Conservation (phyloP, 805 yeast genomes). For the Spathaspora girioi region DNA sequence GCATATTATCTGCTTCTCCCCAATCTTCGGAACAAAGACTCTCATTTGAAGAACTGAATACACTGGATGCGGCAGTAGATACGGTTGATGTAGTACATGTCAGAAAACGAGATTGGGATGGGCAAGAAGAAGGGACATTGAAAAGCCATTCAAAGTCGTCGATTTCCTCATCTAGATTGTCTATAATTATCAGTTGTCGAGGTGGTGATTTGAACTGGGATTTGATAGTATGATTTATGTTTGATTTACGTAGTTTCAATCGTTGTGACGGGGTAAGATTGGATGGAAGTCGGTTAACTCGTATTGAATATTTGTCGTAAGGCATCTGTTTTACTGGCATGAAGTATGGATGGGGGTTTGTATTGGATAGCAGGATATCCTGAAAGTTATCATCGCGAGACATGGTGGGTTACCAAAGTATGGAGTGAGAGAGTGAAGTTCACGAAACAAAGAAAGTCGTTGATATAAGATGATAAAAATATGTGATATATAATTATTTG, state of each 20-base stretch:
- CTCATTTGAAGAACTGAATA: not conserved
- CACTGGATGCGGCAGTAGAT: not conserved
- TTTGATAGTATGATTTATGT: conserved; percentile 18
- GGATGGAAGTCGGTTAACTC: conserved; percentile 20
- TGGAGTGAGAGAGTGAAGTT: not conserved
- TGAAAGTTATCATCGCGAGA: not conserved
- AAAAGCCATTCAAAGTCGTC: conserved; percentile 37
- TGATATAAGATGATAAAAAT: not conserved
- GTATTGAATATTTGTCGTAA: conserved; percentile 13
- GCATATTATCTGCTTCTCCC: not conserved
- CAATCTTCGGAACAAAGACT: not conserved
- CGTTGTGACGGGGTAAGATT: conserved; percentile 28
- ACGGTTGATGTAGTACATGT: not conserved
- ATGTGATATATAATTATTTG: no score
- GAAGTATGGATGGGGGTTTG: not conserved
- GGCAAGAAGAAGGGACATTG: conserved; percentile 62
- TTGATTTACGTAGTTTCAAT: conserved; percentile 22
- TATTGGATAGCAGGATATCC: not conserved
- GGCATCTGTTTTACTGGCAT: not conserved
- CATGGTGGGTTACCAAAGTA: not conserved
- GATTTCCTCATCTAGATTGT: conserved; percentile 10
- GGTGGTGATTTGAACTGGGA: not conserved
- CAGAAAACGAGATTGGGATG: not conserved
- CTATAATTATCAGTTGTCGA: not conserved
- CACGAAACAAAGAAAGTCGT: not conserved